Conservation (phyloP, 2,329 filamentous ascomycete species). For the Pseudogymnoascus sp. region DNA sequence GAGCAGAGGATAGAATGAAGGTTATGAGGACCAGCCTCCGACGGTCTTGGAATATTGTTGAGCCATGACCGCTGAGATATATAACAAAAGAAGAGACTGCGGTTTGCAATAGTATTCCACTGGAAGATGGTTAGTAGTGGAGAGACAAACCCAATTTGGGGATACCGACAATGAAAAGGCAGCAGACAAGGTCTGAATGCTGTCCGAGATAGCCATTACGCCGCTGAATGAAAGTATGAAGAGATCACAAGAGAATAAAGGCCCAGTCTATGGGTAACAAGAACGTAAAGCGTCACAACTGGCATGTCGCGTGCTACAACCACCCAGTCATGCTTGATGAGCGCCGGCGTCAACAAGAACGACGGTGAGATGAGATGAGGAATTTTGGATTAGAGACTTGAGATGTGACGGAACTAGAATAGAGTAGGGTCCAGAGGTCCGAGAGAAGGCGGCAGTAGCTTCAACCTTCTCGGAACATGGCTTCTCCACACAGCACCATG, state of each 20-base stretch:
- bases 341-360: conserved; percentile 20
- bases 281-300: conserved; percentile 15
- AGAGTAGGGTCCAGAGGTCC: background rate
- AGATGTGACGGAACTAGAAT: background rate
- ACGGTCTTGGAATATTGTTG: conserved; percentile 28
- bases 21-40: conserved; percentile 32
- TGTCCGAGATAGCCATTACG: conserved; percentile 26
- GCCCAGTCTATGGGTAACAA: conserved; percentile 27
- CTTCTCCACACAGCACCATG: conserved; percentile 6
- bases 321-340: conserved; percentile 20
- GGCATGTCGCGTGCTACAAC: conserved; percentile 21
- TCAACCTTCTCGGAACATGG: background rate
- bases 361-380: conserved; percentile 16
- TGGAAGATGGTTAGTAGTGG: conserved; percentile 18
- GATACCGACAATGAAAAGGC: conserved; percentile 29
- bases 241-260: conserved; percentile 21
- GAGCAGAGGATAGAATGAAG: conserved; percentile 28
- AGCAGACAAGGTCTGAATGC: conserved; percentile 26
- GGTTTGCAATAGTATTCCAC: conserved; percentile 29
- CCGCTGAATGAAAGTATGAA: conserved; percentile 16
- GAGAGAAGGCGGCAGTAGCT: background rate
- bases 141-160: background rate
- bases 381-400: background rate
- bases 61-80: conserved; percentile 26
- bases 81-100: conserved; percentile 25